phyloP scores from a whole-genome alignment of 306 rosid genomes.

The Rosa chinensis region DNA sequence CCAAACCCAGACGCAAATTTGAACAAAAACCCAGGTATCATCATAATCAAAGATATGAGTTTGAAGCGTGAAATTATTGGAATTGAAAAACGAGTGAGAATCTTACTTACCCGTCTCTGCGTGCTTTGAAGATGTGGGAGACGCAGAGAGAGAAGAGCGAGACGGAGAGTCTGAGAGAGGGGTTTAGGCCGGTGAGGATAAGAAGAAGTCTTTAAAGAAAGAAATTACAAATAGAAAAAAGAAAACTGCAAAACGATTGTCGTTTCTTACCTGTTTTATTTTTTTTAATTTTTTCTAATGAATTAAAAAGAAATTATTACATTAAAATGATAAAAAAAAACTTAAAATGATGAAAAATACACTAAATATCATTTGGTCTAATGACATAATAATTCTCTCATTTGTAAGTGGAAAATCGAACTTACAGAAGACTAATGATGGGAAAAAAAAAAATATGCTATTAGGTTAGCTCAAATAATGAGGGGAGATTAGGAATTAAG shows the following conservation, averaged over 20 bases:
- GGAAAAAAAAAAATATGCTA: too few relatives aligned
- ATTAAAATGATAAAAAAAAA: too few relatives aligned
- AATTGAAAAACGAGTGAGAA: neutral
- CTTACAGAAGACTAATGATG: too few relatives aligned
- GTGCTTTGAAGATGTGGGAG: slow-evolving; percentile 14
- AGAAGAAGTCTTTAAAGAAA: neutral
- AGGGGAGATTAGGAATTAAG: too few relatives aligned
- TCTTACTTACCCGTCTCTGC: neutral
- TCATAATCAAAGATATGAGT: neutral
- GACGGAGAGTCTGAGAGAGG: neutral
- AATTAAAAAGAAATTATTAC: too few relatives aligned
- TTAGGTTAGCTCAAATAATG: too few relatives aligned
- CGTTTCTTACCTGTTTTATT: neutral
- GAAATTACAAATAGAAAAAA: neutral
- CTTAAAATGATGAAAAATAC: too few relatives aligned
- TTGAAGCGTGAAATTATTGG: neutral
- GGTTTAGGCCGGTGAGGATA: slow-evolving; percentile 1
- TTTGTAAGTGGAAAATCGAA: too few relatives aligned
- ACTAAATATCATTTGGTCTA: too few relatives aligned
- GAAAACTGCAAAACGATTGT: neutral
- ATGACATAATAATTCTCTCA: too few relatives aligned
- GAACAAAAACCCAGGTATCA: neutral
- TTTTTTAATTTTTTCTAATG: too few relatives aligned
- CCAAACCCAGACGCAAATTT: neutral
- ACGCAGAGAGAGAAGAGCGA: neutral